A percentile compares a stretch with the other conserved stretches of the same genome.
Conservation (phyloP, 352 stramenopile genomes). For the Phytopythium ostracodes region DNA sequence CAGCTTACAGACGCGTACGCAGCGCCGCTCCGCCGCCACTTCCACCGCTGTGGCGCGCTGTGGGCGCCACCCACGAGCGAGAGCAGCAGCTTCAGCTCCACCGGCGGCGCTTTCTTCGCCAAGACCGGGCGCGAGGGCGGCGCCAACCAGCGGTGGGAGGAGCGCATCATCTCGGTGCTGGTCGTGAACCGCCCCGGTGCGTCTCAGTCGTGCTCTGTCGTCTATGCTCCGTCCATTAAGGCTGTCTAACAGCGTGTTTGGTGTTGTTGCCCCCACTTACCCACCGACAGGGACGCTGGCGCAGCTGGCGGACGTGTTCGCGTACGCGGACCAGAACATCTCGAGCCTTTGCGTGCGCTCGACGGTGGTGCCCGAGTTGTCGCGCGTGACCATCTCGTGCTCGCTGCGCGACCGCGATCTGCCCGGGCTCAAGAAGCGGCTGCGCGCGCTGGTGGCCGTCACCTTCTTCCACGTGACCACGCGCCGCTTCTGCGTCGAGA, state of each 20-base stretch:
- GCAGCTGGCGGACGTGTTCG: conserved; percentile 68
- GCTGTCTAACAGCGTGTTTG: background rate
- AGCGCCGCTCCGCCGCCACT: background rate
- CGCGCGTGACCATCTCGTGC: conserved; percentile 71
- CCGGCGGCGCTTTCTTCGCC: background rate
- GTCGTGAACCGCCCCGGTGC: conserved; percentile 57
- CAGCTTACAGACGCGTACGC: background rate
- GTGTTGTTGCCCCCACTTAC: too few relatives aligned
- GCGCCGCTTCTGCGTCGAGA: conserved; percentile 53
- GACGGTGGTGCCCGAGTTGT: conserved; percentile 71
- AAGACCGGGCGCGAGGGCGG: background rate
- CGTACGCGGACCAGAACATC: conserved; percentile 70
- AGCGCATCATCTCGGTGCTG: conserved; percentile 72
- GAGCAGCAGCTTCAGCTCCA: conserved; percentile 5
- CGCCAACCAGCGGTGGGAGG: conserved; percentile 20
- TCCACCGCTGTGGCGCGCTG: background rate
- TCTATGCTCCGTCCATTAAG: conserved; percentile 3
- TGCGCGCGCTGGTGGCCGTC: conserved; percentile 58
- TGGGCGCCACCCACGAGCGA: background rate
- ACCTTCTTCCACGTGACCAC: conserved; percentile 82
- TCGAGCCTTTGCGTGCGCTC: conserved; percentile 64
- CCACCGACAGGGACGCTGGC: conserved; percentile 31
- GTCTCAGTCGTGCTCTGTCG: background rate
- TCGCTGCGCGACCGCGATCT: conserved; percentile 49
- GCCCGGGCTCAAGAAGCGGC: conserved; percentile 46